Percentiles rank a stretch among this genome's conserved stretches.
These are phyloP conservation scores for Prosopis cineraria DNA, from an alignment of 306 rosid genomes.

Conservation along the genomic window DNA sequence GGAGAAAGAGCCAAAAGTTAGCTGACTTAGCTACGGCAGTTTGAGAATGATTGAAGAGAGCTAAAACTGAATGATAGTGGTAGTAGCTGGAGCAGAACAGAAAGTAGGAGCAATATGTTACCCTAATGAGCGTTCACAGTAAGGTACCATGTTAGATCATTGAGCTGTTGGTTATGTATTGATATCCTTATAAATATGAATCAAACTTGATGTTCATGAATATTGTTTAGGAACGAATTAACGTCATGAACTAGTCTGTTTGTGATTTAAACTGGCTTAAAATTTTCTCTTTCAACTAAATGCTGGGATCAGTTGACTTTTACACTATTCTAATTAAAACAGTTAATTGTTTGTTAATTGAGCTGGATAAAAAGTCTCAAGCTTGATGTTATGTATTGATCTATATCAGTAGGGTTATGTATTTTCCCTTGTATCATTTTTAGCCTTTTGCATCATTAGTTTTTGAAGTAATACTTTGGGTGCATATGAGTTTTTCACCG, in stretches of 20 bases:
- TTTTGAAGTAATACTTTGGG: neutral
- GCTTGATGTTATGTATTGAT: neutral
- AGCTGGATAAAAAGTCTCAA: neutral
- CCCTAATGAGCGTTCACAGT: neutral
- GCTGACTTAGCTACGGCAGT: neutral
- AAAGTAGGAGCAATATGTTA: neutral
- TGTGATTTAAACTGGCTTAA: neutral
- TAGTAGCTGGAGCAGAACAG: neutral
- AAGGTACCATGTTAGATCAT: neutral
- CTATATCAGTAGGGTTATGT: neutral
- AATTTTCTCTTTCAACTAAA: neutral
- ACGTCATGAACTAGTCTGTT: neutral
- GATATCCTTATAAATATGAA: neutral
- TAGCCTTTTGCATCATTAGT: neutral
- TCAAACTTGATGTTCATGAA: neutral
- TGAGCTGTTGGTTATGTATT: neutral
- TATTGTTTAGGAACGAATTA: neutral
- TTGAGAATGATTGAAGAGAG: neutral
- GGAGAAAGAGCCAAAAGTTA: neutral
- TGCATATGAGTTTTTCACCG: neutral
- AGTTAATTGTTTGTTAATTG: neutral
- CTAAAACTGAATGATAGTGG: neutral
- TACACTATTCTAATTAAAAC: neutral
- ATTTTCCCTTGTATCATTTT: neutral
- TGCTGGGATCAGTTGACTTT: neutral